A percentile compares a stretch with the other conserved stretches of the same genome.
Conservation (phyloP, 2,329 filamentous ascomycete species). For the Leptodontidium sp. region DNA sequence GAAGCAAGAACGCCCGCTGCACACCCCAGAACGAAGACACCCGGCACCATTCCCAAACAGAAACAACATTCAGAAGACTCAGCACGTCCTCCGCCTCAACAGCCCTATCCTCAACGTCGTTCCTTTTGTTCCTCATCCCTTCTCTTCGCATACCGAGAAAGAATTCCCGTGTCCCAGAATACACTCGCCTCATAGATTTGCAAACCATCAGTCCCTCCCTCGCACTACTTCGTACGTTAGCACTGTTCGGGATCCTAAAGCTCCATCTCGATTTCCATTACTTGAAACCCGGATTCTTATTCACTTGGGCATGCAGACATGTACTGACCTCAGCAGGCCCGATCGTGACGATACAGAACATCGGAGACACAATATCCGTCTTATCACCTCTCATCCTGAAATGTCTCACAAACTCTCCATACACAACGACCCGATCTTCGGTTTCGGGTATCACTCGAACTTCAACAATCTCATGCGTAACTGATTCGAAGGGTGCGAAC, state of each 20-base stretch:
- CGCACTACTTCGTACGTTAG: slow-evolving; percentile 15
- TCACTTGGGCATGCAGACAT: not conserved
- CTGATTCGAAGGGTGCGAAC: slow-evolving; percentile 25
- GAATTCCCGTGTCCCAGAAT: slow-evolving; percentile 35
- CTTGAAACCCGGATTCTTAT: slow-evolving; percentile 5
- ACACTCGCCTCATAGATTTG: slow-evolving; percentile 27
- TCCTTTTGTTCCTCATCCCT: not conserved
- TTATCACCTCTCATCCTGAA: slow-evolving; percentile 28
- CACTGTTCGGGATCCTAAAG: not conserved
- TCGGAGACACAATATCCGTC: slow-evolving; percentile 29
- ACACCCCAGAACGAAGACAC: too few relatives aligned
- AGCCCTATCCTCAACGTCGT: not conserved
- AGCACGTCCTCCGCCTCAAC: not conserved
- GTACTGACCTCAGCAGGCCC: not conserved
- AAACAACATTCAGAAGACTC: too few relatives aligned
- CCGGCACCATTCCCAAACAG: too few relatives aligned
- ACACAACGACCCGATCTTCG: slow-evolving; percentile 25
- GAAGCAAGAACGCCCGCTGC: too few relatives aligned
- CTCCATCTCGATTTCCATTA: too few relatives aligned
- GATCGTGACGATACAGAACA: slow-evolving; percentile 18
- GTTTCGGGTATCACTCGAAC: slow-evolving; percentile 23
- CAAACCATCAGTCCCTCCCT: slow-evolving; percentile 26
- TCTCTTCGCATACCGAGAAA: slow-evolving; percentile 17
- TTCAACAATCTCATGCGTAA: slow-evolving; percentile 26
- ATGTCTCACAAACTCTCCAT: slow-evolving; percentile 30